These are phyloP conservation scores for Thoreauomyces humboldtii DNA, from an alignment of 192 early-diverging fungal species.

Conservation along the genomic window DNA sequence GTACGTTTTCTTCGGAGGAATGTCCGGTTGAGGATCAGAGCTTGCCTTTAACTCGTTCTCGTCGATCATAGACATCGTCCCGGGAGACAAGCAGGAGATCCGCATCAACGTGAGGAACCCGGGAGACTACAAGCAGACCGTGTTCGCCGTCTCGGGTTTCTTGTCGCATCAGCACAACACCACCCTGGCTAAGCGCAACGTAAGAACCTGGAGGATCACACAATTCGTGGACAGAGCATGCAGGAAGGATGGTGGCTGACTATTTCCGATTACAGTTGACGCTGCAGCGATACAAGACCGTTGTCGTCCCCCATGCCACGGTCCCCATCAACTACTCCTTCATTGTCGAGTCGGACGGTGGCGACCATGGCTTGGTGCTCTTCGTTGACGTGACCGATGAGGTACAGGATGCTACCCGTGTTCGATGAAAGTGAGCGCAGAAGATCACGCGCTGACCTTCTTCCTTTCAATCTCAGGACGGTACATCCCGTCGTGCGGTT, in stretches of 20 bases:
- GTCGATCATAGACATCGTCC: conserved; percentile 5
- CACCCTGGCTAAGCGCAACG: conserved; percentile 13
- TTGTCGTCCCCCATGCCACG: conserved; percentile 30
- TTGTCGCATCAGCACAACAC: conserved; percentile 12
- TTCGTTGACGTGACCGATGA: conserved; percentile 41
- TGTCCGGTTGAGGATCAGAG: neutral
- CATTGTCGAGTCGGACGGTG: conserved; percentile 43
- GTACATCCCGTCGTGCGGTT: conserved; percentile 33
- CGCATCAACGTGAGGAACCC: conserved; percentile 12
- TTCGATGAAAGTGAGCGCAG: too few relatives aligned
- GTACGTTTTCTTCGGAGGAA: conserved; percentile 9
- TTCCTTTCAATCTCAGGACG: conserved; percentile 27
- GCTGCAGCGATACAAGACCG: conserved; percentile 31
- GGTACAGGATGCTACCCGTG: too few relatives aligned
- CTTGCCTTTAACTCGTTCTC: neutral
- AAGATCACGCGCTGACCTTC: neutral
- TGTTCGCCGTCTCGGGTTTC: conserved; percentile 17
- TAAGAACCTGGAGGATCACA: neutral
- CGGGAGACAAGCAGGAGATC: conserved; percentile 14
- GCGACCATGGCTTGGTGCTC: conserved; percentile 43
- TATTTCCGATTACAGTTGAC: conserved; percentile 36
- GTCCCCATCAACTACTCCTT: conserved; percentile 45
- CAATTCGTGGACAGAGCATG: too few relatives aligned
- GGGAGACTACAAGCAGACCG: conserved; percentile 17
- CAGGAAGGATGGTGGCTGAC: too few relatives aligned